Base-by-base conservation (phyloP, 179 eudicot genomes). In the Amaranthus tricolor region DNA sequence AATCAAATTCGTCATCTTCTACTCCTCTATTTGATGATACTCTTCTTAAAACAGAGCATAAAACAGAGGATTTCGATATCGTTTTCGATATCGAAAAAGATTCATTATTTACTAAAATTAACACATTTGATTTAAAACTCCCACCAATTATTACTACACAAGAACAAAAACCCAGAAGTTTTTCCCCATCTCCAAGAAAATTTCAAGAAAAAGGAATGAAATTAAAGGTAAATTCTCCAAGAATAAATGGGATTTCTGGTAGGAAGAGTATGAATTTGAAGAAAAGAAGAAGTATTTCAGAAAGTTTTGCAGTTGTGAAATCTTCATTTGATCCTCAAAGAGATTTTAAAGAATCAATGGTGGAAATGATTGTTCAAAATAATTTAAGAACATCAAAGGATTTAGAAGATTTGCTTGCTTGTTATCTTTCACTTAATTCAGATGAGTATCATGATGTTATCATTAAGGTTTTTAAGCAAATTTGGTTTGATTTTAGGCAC, bases 301-400 rank as follows among this genome's bases (percentile, higher is more conserved):
- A 89, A 79, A 90, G 92, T 55, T 85, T 89, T 16, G 92, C 96
- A 19, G 92, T 92, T 62, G 92, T 92, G 82, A 92, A 92, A 73
- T 58, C 89, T 1, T 89, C 97, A 21, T 66, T 55, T 65, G 87
- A 90, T 78, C 97, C 97, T 3, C 83, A 80, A 16, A 79, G 70
- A 58, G 97, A 92, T 72, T 92, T 90, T 50, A 89, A 73, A 49
- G 96, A 92, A 24, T 92, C 97, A 49, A 92, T 90, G 96, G 88
- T 90, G 86, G 96, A 92, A 83, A 90, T 92, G 97, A 90, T 92
- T 0, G 70, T 83, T 40, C 85, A 89, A 81, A 89, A 90, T 47
- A 83, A 88, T 58, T 83, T 92, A 62, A 76, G 68, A 56, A 77
- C 80, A 19, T 82, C 93, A 0, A 89, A 88, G 56, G 96, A 92